Conservation (phyloP, 352 stramenopile genomes). For the Phytophthora quininea region DNA sequence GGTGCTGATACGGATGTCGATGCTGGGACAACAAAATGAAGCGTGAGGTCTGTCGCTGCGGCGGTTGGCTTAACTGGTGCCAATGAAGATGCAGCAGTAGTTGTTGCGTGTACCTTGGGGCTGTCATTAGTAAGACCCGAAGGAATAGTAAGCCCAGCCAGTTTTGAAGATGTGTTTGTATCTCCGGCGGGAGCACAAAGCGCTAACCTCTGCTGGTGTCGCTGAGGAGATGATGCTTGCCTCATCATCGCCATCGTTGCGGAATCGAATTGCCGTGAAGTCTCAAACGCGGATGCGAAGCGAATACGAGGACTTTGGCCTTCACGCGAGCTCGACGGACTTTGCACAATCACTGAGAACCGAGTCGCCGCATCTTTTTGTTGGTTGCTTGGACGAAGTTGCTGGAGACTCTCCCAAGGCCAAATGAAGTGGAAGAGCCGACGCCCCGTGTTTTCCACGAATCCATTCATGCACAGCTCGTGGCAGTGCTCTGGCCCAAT, state of each 20-base stretch:
- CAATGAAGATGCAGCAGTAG: conserved; percentile 9
- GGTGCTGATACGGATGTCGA: conserved; percentile 1
- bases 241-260: conserved; percentile 31
- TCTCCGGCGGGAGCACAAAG: conserved; percentile 32
- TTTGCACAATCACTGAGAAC: conserved; percentile 45
- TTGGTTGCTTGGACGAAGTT: conserved; percentile 30
- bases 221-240: conserved; percentile 17
- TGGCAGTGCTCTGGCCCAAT: conserved; percentile 75
- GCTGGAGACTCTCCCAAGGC: conserved; percentile 59
- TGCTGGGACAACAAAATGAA: conserved; percentile 13
- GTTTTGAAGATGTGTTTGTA: too few species aligned
- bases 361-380: conserved; percentile 22
- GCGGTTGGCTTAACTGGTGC: conserved; percentile 1
- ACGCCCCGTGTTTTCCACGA: conserved; percentile 62
- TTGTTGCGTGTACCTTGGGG: too few species aligned
- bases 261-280: conserved; percentile 30
- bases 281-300: conserved; percentile 48
- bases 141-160: too few species aligned
- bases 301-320: conserved; percentile 46
- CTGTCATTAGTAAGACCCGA: too few species aligned
- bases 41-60: conserved; percentile 8
- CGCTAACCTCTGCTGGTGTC: conserved; percentile 22
- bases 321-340: conserved; percentile 10
- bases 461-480: conserved; percentile 77
- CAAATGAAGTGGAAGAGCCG: conserved; percentile 73